Evolutionary conservation across 345 rosid genomes (phyloP).

Genomic region (Firmiana major): DNA sequence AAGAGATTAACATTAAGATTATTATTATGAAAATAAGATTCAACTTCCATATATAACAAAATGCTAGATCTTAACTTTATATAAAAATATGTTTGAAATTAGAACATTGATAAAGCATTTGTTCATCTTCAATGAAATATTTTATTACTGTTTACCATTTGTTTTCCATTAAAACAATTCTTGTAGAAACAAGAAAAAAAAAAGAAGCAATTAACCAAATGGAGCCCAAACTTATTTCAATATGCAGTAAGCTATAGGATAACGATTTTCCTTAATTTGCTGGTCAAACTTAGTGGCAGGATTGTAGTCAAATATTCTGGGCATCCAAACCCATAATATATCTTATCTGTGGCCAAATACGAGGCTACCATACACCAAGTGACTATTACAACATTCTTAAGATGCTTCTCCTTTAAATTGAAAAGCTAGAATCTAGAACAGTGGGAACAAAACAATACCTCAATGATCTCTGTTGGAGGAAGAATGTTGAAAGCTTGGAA

Average conservation of each 20-base stretch:
- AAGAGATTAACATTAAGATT: background rate
- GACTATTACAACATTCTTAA: background rate
- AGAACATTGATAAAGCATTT: background rate
- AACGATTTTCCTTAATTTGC: background rate
- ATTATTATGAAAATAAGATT: too few relatives aligned
- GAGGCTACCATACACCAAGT: background rate
- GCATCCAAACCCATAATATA: background rate
- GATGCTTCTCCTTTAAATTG: background rate
- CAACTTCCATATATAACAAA: background rate
- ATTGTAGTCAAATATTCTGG: background rate
- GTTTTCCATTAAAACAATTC: background rate
- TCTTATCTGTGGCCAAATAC: background rate
- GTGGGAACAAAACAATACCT: slow-evolving; percentile 41
- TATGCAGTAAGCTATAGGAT: background rate
- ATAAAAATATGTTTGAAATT: background rate
- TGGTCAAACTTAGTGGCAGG: background rate
- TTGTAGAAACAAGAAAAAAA: background rate
- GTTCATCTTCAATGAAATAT: background rate
- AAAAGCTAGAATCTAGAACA: background rate
- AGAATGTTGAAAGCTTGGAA: slow-evolving; percentile 62
- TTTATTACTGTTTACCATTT: background rate
- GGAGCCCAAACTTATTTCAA: background rate
- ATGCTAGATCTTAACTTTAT: background rate
- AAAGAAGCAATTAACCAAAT: background rate
- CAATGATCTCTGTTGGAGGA: slow-evolving; percentile 71